phyloP scores from a whole-genome alignment of 805 yeast species.

The Candida odintsovae region DNA sequence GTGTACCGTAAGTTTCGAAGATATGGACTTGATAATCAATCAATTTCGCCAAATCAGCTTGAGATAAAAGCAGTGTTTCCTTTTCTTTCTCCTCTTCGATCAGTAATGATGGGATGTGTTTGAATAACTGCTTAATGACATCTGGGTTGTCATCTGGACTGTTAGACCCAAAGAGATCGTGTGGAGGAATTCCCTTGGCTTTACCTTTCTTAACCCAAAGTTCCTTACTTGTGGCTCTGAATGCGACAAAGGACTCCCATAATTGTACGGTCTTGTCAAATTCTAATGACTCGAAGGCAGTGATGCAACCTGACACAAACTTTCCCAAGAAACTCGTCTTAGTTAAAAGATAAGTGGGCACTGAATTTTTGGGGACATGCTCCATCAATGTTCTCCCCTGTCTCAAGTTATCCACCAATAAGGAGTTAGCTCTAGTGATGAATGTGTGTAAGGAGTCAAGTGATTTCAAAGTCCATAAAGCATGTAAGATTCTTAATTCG shows the following conservation, averaged over 20 bases:
- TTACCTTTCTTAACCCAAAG: constrained; percentile 26
- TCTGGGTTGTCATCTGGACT: constrained; percentile 21
- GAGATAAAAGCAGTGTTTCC: constrained; percentile 37
- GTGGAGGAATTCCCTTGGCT: constrained; percentile 1
- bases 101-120: constrained; percentile 1
- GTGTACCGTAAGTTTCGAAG: constrained; percentile 46
- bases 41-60: constrained; percentile 43
- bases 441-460: constrained; percentile 43
- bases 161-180: constrained; percentile 12
- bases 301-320: constrained; percentile 35
- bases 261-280: constrained; percentile 40
- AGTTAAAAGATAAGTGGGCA: constrained; percentile 26
- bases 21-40: constrained; percentile 48
- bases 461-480: constrained; percentile 42
- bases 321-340: constrained; percentile 39
- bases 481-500: constrained; percentile 27
- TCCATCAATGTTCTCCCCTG: constrained; percentile 26
- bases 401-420: constrained; percentile 30
- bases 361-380: constrained; percentile 3
- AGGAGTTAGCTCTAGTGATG: constrained; percentile 25
- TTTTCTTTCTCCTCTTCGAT: constrained; percentile 3
- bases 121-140: constrained; percentile 10
- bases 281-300: constrained; percentile 37
- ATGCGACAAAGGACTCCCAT: constrained; percentile 36
- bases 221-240: constrained; percentile 23